Base-by-base conservation (phyloP, 345 rosid species). In the Lepidium africanum region DNA sequence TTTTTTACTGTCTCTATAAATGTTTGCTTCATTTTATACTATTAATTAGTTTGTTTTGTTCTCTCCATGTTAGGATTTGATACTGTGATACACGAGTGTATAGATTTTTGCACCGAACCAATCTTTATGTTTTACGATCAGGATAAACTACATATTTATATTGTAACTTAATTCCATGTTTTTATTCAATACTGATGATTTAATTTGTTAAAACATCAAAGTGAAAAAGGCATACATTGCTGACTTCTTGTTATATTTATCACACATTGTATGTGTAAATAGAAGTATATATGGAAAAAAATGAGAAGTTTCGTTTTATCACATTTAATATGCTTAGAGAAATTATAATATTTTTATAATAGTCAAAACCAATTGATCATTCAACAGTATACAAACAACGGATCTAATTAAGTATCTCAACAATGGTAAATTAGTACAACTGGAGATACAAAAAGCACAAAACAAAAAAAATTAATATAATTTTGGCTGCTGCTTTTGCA, bases 61-160 rank as follows among this genome's bases (percentile, higher is more conserved):
- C 9, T 64, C 27, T n/a, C 10, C 37, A 19, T 17, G 13, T 73
- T 73, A 73, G 62, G 42, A 66, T 66, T 51, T 35, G 47, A 66
- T 67, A 59, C 35, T 13, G 16, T 50, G 59, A 57, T 36, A 27
- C 41, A 57, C 21, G 71, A 32, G 62, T 73, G 38, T 73, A 73
- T 58, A 65, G 67, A 66, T 33, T 60, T 73, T 59, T 73, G 67
- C 62, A 66, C 71, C 59, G 14, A 47, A 47, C 32, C 66, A 33
- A 40, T 65, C 36, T 17, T 7, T 16, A 25, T 47, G 10, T 27
- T 64, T 33, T 64, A 47, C 37, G 6, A 27, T 46, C 41, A 39
- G 10, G 3, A 39, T 47, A 25, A 38, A 36, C 23, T 14, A 42
- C 54, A 65, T 58, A 10, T n/a, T 33, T 52, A 39, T 10, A 53